Evolutionary conservation across 176 grass and related monocot species (phyloP).

Genomic region (Typha latifolia): DNA sequence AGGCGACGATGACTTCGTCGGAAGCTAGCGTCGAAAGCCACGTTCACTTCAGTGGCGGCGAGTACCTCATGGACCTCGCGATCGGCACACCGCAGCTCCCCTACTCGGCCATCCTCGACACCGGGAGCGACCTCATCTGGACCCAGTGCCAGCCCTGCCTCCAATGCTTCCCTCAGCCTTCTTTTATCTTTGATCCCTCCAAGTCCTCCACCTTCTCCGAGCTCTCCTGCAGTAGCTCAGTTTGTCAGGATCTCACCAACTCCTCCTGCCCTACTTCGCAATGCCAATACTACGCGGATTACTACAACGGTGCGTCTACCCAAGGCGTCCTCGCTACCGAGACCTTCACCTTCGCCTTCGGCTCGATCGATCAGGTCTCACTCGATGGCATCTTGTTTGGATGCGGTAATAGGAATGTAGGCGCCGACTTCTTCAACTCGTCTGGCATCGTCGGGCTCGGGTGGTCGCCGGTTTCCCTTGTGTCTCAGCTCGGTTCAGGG

Average conservation of each 20-base stretch:
- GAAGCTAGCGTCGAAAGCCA: conserved; percentile 1
- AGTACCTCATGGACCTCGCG: conserved; percentile 50
- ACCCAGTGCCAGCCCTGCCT: conserved; percentile 62
- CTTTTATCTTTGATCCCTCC: conserved; percentile 25
- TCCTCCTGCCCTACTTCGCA: conserved; percentile 25
- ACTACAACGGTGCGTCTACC: conserved; percentile 56
- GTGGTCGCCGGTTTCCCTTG: conserved; percentile 39
- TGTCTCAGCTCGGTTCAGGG: conserved; percentile 41
- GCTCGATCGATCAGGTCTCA: conserved; percentile 10
- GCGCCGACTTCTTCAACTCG: conserved; percentile 46
- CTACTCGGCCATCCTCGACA: conserved; percentile 56
- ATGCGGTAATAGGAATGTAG: conserved; percentile 49
- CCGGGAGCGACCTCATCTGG: conserved; percentile 75
- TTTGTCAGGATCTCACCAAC: conserved; percentile 40
- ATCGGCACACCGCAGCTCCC: conserved; percentile 43
- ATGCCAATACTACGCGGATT: conserved; percentile 37
- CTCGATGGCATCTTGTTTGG: conserved; percentile 40
- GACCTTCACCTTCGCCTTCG: conserved; percentile 66
- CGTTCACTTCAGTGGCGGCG: conserved; percentile 40
- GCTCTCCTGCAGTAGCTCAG: conserved; percentile 33
- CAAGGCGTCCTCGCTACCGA: conserved; percentile 55
- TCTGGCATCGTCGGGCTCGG: conserved; percentile 60
- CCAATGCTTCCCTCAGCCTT: conserved; percentile 40
- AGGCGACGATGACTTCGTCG: not conserved
- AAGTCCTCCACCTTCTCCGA: conserved; percentile 54